These are phyloP conservation scores for Pseudomonodictys pantanalensis DNA, from an alignment of 495 filamentous ascomycete species.

Conservation along the genomic window DNA sequence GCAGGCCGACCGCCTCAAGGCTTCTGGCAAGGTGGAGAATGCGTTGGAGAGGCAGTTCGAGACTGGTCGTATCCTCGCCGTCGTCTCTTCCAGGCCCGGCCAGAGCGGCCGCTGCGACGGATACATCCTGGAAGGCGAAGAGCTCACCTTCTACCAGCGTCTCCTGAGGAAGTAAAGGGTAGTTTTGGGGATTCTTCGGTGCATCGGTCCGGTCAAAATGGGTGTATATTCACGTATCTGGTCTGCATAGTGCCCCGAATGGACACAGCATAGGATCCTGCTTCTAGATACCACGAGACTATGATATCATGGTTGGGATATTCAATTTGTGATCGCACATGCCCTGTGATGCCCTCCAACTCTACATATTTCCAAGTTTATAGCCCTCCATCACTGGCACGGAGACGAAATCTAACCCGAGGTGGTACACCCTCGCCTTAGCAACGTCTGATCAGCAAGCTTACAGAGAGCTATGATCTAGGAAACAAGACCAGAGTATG, in stretches of 20 bases:
- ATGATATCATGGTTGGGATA: slow-evolving; percentile 13
- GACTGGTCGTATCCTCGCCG: slow-evolving; percentile 92
- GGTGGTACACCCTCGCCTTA: too few species aligned
- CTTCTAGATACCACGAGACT: slow-evolving; percentile 28
- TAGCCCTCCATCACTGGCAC: too few species aligned
- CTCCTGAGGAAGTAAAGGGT: slow-evolving; percentile 88
- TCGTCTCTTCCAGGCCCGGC: slow-evolving; percentile 86
- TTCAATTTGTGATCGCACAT: too few species aligned
- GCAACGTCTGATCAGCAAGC: too few species aligned
- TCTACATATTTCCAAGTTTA: background rate
- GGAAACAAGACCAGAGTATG: too few species aligned
- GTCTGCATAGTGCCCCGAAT: slow-evolving; percentile 29
- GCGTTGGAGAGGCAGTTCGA: slow-evolving; percentile 97
- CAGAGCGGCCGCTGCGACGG: slow-evolving; percentile 95
- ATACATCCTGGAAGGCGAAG: slow-evolving; percentile 98
- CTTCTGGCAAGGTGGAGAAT: slow-evolving; percentile 84
- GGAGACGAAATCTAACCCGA: too few species aligned
- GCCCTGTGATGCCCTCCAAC: background rate
- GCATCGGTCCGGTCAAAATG: slow-evolving; percentile 30
- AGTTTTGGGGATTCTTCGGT: slow-evolving; percentile 23
- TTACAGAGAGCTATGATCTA: too few species aligned
- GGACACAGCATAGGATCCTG: slow-evolving; percentile 19
- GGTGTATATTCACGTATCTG: slow-evolving; percentile 32
- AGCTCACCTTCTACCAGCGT: slow-evolving; percentile 98
- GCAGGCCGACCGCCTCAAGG: slow-evolving; percentile 79